A percentile compares a stretch with the other conserved stretches of the same genome.
phyloP scores from a whole-genome alignment of 768 basidiomycete genomes.

The Leccinum variicolor region DNA sequence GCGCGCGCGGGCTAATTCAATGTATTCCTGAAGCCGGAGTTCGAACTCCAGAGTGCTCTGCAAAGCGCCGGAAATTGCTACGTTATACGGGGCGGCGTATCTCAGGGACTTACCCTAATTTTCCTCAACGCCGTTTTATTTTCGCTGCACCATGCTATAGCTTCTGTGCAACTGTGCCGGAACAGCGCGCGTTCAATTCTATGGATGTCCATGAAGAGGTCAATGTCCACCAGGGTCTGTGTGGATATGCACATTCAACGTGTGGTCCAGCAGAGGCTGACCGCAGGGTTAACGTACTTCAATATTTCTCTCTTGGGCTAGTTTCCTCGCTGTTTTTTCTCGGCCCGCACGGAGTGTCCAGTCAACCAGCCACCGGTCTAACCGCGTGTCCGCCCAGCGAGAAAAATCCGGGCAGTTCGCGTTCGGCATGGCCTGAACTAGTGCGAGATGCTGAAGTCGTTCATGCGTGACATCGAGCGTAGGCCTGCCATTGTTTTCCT shows the following conservation, averaged over 20 bases:
- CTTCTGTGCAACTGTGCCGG: conserved; percentile 79
- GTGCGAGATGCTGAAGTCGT: conserved; percentile 67
- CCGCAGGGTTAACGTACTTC: conserved; percentile 52
- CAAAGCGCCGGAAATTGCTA: conserved; percentile 16
- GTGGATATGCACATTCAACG: conserved; percentile 15
- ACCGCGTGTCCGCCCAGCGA: conserved; percentile 74
- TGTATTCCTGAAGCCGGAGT: conserved; percentile 92
- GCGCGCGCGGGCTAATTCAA: conserved; percentile 76
- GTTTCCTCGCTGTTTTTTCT: conserved; percentile 67
- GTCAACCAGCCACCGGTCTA: conserved; percentile 91
- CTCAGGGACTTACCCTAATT: conserved; percentile 58
- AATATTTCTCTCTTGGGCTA: conserved; percentile 75
- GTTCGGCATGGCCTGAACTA: conserved; percentile 54
- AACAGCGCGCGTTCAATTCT: conserved; percentile 81
- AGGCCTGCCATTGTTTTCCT: conserved; percentile 43
- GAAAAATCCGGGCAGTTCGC: conserved; percentile 56
- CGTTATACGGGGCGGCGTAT: conserved; percentile 3
- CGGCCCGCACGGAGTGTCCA: conserved; percentile 84
- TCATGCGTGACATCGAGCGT: conserved; percentile 74
- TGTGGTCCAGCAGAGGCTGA: conserved; percentile 12
- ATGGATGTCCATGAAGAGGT: conserved; percentile 85
- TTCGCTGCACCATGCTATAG: conserved; percentile 94
- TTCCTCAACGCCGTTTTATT: conserved; percentile 92
- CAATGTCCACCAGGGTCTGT: conserved; percentile 85
- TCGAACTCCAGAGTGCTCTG: conserved; percentile 97